Conservation (phyloP, 2,329 filamentous ascomycete genomes). For the Lecanicillium sp. region DNA sequence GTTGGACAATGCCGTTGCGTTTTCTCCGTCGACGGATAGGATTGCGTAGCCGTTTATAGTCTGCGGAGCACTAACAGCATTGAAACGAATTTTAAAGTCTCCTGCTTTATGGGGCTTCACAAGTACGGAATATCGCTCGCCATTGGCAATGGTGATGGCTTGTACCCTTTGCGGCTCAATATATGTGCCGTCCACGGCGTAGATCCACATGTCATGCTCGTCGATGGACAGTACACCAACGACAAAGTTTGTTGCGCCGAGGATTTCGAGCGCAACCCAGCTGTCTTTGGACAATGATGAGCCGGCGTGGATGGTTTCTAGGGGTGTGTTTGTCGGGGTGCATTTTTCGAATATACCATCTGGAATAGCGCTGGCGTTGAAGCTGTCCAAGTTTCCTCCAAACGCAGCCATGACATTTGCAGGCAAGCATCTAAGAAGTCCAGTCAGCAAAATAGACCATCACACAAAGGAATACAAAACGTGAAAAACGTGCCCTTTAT, state of each 20-base stretch:
- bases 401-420: constrained; percentile 30
- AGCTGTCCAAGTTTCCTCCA: constrained; percentile 13
- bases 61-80: constrained; percentile 40
- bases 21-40: constrained; percentile 27
- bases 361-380: constrained; percentile 30
- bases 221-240: constrained; percentile 40
- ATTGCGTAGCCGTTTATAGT: constrained; percentile 44
- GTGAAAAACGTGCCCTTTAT: constrained; percentile 26
- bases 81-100: constrained; percentile 46
- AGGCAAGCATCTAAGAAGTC: constrained; percentile 27
- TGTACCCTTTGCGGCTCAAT: constrained; percentile 43
- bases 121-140: constrained; percentile 44
- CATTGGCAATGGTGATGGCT: constrained; percentile 38
- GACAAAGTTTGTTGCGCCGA: constrained; percentile 40
- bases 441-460: background rate
- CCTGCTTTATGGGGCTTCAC: constrained; percentile 36
- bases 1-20: constrained; percentile 7
- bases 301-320: constrained; percentile 32
- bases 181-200: constrained; percentile 45
- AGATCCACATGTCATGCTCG: constrained; percentile 43
- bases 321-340: constrained; percentile 31
- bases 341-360: constrained; percentile 37
- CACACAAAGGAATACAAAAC: background rate
- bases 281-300: constrained; percentile 11
- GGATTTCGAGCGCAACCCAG: constrained; percentile 49